Conservation (phyloP, 805 yeast species). For the Metschnikowia cubensis region DNA sequence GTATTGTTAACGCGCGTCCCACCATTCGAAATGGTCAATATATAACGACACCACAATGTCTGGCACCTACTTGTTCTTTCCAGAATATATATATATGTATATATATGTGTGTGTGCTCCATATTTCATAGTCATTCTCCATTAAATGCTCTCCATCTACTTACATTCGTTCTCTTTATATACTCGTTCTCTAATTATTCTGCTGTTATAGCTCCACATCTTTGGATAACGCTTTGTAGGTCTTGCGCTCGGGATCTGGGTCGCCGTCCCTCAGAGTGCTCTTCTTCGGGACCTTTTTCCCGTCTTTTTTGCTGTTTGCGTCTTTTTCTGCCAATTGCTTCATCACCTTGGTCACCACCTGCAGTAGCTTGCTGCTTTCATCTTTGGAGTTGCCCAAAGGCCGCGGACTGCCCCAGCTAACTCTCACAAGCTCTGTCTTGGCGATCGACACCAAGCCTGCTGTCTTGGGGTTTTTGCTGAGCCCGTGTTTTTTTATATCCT, state of each 20-base stretch:
- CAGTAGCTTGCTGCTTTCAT: constrained; percentile 47
- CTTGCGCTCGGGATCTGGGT: background rate
- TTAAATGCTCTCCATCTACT: background rate
- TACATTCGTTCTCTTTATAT: background rate
- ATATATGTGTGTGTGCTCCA: no score
- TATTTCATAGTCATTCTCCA: no score
- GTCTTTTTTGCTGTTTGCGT: constrained; percentile 11
- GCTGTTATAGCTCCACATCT: constrained; percentile 11
- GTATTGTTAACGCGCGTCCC: no score
- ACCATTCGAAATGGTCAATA: no score
- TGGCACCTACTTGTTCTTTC: no score
- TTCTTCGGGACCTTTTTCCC: constrained; percentile 1
- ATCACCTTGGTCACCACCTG: constrained; percentile 49
- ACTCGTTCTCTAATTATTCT: background rate
- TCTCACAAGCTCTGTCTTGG: constrained; percentile 42
- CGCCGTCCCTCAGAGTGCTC: background rate
- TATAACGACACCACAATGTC: no score
- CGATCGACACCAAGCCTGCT: constrained; percentile 33
- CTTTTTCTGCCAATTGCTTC: constrained; percentile 48
- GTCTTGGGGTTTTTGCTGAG: constrained; percentile 24
- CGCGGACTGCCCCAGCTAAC: constrained; percentile 53
- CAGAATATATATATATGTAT: no score
- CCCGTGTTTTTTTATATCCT: constrained; percentile 21
- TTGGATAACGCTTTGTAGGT: constrained; percentile 11
- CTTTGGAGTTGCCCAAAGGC: constrained; percentile 37